Evolutionary conservation across 2,329 filamentous ascomycete genomes (phyloP), one percentile per base, ranked within the genome.

Genomic region (Helicocarpus griseus): DNA sequence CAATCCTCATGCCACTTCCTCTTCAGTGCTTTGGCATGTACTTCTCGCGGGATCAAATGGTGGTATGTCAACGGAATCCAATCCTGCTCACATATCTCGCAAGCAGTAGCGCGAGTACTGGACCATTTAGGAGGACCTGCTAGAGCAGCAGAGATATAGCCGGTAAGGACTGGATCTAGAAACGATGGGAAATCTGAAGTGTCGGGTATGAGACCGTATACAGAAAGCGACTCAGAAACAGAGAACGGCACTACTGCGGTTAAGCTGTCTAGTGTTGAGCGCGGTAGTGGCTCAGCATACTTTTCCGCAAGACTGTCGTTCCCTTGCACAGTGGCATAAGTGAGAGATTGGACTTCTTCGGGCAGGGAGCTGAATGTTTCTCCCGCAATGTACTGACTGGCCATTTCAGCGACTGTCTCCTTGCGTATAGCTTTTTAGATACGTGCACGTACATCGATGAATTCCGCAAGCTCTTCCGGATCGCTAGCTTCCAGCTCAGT

Each of bases 61-160:
- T 95, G 89, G 64, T 93, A 94, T 1, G 85, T 87, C 54, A 93
- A 68, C 7, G 81, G 80, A 21, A 93, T 80, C 80, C 86, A 89
- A 55, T 81, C 79, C 1, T 88, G 76, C 1, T 74, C 78, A 65
- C 88, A 94, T 22, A 94, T 78, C 70, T 95, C 89, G 67, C 89
- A 95, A 4, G 73, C 76, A 3, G 68, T 64, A 0, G 73, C 68
- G 22, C 79, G 77, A 1, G 83, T 85, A 0, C 74, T 70, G 1
- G 72, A 69, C 60, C 83, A 84, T 6, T 81, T 73, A 0, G 85
- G 84, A 0, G 87, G 87, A 0, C 84, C 71, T 0, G 81, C 73
- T 1, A 78, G 80, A 7, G 77, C 70, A 1, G 75, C 64, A 0
- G 69, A 64, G 11, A 89, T 70, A 68, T 88, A 93, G 1, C 77